Base-by-base conservation (phyloP, 2,329 filamentous ascomycete species). In the Cryphonectria carpinicola region DNA sequence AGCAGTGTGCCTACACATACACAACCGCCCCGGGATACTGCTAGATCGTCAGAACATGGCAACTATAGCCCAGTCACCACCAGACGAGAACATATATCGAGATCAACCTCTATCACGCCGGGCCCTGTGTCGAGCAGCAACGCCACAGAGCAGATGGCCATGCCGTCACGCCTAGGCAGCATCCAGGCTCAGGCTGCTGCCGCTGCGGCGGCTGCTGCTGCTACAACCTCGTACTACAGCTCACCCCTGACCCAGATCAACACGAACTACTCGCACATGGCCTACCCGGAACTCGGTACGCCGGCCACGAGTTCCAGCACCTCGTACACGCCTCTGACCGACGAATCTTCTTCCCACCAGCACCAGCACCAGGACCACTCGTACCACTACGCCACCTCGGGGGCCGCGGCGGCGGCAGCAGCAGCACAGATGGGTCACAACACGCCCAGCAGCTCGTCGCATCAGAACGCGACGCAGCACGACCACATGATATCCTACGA, bases 401-500 rank as follows among this genome's bases (percentile, higher is more conserved):
- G 8, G 37, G 37, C 37, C 2, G 10, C 37, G 37, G 43, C 43
- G 1, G 43, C 43, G 1, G 14, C 43, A 14, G 56, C 64, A 4
- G 65, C 68, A 1, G 70, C 72, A 22, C 74, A 74, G n/a, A 76
- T 74, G 46, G 72, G 70, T 14, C 70, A 72, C 52, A 74, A 69
- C 5, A 58, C 74, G 17, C 65, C 69, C 70, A 56, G 68, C 69
- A 35, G 46, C 74, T 58, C 74, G 77, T 46, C 78, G 79, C 46
- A 66, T 4, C 25, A 65, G 35, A 68, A 75, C 7, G 58, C 71
- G 1, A n/a, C 75, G 8, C 65, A 72, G 3, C 69, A 75, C 19
- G 82, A 83, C 41, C 79, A 82, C 0, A 74, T 85, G 65, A 76
- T 82, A 4, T 76, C 79, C 1, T 85, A 84, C 64, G 79, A 79